Base-by-base conservation (phyloP, 1,139 yeast genomes). In the Saccharomyces hybrid region DNA sequence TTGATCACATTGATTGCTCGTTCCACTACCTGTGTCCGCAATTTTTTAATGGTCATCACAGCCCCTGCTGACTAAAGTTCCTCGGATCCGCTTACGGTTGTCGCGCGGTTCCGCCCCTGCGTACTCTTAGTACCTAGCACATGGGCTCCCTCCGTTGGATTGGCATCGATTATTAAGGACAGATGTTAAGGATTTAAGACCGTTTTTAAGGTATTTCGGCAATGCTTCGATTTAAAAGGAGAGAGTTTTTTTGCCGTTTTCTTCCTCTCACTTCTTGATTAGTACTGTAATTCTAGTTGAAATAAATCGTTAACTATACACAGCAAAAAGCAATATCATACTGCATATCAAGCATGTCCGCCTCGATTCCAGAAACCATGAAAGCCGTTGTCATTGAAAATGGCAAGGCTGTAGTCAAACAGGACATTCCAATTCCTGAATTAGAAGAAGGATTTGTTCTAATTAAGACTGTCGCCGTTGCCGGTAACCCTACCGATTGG, bases 401-500 rank as follows among this genome's bases (percentile, higher is more conserved):
- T 44, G 60, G 59, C 48, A 61, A 65, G 46, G 60, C 65, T 2
- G 66, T 62, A 13, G 60, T 71, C 38, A 58, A 61, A 38, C 61
- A 59, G 13, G 64, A 68, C 1, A 68, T 74, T 5, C 72, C 76
- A 2, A 59, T 73, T 31, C 81, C 82, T 27, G 62, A 69, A 28
- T 65, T 78, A 44, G 63, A 65, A 5, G 74, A 73, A 26, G 74
- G 76, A 51, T 75, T 76, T 60, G 63, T 85, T 8, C 68, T 86
- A 46, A 67, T 87, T 57, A 79, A 81, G 66, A 75, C 83, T 5
- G 71, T 72, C 46, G 85, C 91, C 2, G 77, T 70, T 52, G 90
- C 89, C 3, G 75, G 79, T 46, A 87, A 87, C 65, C 95, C 95
- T 48, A 81, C 88, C 13, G 95, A 87, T 66, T 85, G 86, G 86